Evolutionary conservation across 2,329 filamentous ascomycete species (phyloP).

Genomic region (Colletotrichum sp.): DNA sequence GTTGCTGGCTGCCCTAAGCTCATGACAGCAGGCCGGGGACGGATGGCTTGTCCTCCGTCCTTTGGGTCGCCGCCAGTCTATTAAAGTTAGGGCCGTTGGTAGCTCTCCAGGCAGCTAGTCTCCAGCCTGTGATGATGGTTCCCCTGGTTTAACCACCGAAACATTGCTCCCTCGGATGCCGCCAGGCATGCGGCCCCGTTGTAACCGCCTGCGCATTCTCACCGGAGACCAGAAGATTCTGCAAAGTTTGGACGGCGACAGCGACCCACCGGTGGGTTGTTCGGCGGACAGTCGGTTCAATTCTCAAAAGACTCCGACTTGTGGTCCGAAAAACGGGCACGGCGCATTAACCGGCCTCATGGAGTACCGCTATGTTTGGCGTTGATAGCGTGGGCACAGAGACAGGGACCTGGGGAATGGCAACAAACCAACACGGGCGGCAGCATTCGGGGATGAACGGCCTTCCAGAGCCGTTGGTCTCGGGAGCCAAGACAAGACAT

Average conservation of each 20-base stretch:
- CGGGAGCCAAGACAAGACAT: not conserved
- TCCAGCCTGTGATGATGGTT: not conserved
- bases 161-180: not conserved
- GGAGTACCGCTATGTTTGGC: not conserved
- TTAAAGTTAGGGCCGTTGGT: not conserved
- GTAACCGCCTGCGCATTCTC: not conserved
- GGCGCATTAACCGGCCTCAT: not conserved
- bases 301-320: slow-evolving; percentile 8
- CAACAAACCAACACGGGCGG: not conserved
- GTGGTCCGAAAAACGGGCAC: slow-evolving; percentile 14
- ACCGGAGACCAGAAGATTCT: not conserved
- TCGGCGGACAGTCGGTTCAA: slow-evolving; percentile 17
- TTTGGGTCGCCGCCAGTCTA: no score
- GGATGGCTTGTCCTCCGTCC: no score
- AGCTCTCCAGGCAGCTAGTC: not conserved
- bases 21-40: no score
- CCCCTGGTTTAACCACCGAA: no score
- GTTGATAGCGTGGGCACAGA: not conserved
- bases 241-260: not conserved
- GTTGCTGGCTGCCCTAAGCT: no score
- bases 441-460: not conserved
- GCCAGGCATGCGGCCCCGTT: not conserved
- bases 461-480: not conserved
- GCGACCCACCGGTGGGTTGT: not conserved
- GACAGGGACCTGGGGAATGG: not conserved